A percentile compares a stretch with the other conserved stretches of the same genome.
These are phyloP conservation scores for Chlamydomonas sphaeroides DNA, from an alignment of 139 green algal species.

Conservation along the genomic window DNA sequence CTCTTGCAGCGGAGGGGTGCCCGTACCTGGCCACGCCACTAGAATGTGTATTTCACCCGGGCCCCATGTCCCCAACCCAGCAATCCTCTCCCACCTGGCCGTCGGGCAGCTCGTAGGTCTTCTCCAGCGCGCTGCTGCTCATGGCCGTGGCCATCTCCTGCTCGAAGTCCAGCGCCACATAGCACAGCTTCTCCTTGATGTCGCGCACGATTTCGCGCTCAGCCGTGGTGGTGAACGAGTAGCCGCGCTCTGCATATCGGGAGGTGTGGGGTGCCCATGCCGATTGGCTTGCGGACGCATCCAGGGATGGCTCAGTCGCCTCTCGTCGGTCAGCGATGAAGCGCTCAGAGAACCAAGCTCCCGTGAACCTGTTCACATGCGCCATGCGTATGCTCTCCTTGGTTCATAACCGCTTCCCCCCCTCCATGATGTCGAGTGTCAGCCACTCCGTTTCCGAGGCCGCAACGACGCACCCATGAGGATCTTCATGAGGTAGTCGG, in stretches of 20 bases:
- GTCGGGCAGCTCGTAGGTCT: slow-evolving; percentile 93
- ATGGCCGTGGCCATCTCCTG: slow-evolving; percentile 86
- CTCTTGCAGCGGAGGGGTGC: too few relatives aligned
- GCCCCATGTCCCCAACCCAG: not conserved
- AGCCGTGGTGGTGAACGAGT: slow-evolving; percentile 97
- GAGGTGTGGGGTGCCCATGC: too few relatives aligned
- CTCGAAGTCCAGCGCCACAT: slow-evolving; percentile 99
- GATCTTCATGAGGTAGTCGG: slow-evolving; percentile 97
- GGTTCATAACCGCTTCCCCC: too few relatives aligned
- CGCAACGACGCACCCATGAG: slow-evolving; percentile 64
- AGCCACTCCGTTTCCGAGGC: too few relatives aligned
- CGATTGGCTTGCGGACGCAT: too few relatives aligned
- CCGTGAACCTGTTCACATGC: too few relatives aligned
- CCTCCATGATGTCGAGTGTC: too few relatives aligned
- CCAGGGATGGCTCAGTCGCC: too few relatives aligned
- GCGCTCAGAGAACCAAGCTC: too few relatives aligned
- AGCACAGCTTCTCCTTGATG: slow-evolving; percentile 99
- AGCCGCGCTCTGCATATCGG: slow-evolving; percentile 97
- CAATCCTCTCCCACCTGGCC: slow-evolving; percentile 61
- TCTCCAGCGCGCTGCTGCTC: slow-evolving; percentile 89
- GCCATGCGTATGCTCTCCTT: too few relatives aligned
- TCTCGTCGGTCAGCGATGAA: too few relatives aligned
- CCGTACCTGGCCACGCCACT: too few relatives aligned
- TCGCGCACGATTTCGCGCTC: slow-evolving; percentile 99
- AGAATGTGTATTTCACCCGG: not conserved